Base-by-base conservation (phyloP, 2,329 filamentous ascomycete genomes). In the Bisporella sp. region DNA sequence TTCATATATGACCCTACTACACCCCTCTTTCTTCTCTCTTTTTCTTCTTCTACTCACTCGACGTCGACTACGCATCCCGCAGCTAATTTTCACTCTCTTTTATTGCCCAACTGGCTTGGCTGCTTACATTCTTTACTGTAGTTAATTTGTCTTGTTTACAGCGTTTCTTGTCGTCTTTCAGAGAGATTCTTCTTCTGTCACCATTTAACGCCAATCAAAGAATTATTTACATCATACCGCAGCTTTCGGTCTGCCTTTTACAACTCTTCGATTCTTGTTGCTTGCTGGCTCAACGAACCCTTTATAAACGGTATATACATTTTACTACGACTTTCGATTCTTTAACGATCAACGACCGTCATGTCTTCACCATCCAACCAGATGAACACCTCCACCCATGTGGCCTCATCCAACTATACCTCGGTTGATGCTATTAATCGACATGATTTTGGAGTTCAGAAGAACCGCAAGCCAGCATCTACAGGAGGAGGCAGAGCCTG, bases 401-500 rank as follows among this genome's bases (percentile, higher is more conserved):
- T 59, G 56, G 59, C 54, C 21, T 58, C 52, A 39, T 56, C 63
- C 44, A 59, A 52, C 54, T 64, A 63, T 53, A 57, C 59, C 42
- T 56, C 72, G 28, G 74, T 74, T 49, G 79, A 82, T 62, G 70
- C 69, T 54, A 71, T 78, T 61, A 74, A 77, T 54, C 76, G 78
- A 55, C 78, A 81, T 55, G 78, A 79, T 21, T 80, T 77, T 60
- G 75, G 79, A 49, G 72, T 84, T 64, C 71, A 73, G 52, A 86
- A 87, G 70, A 80, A 76, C 65, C 78, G 84, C 54, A 88, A 86
- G 72, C 71, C 77, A 55, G 77, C 81, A 28, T 82, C 85, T 53
- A 86, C 84, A 46, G 85, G 86, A 57, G 85, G 87, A 59, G 86
- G 87, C 60, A 78, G 87, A 67, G 87, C 87, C 51, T 92, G 87